phyloP scores from a whole-genome alignment of 83 land plant species.

The Thuja plicata region DNA sequence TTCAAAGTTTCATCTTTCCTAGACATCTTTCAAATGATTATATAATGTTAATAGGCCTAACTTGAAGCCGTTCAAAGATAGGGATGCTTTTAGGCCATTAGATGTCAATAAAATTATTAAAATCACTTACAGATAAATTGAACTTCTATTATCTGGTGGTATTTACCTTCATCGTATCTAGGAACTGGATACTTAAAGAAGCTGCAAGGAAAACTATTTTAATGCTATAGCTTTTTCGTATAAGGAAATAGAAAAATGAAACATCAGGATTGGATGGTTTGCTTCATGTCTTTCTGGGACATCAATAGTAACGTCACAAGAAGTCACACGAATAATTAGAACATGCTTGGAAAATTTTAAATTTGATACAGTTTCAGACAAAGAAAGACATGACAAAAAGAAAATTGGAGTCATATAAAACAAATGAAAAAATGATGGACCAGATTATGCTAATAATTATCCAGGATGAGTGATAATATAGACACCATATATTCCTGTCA shows the following conservation, averaged over 20 bases:
- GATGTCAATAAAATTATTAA: not conserved
- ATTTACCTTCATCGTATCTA: not conserved
- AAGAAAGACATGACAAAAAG: not conserved
- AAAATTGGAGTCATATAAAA: not conserved
- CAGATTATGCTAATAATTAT: not conserved
- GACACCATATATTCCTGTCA: not conserved
- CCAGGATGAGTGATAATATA: not conserved
- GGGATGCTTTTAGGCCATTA: not conserved
- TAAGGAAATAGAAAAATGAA: not conserved
- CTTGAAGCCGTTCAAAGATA: not conserved
- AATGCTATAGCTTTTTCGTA: not conserved
- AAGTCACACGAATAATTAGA: not conserved
- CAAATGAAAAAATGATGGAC: not conserved
- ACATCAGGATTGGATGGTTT: not conserved
- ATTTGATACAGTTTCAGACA: not conserved
- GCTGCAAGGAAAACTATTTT: not conserved
- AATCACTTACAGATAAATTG: not conserved
- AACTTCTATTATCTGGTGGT: not conserved
- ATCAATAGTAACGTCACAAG: not conserved
- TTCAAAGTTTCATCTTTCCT: not conserved
- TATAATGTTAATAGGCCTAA: not conserved
- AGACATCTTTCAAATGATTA: not conserved
- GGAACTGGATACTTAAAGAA: not conserved
- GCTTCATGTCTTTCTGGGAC: not conserved
- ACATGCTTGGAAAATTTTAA: not conserved